Evolutionary conservation across 495 filamentous ascomycete genomes (phyloP).

Genomic region (Neurospora africana): DNA sequence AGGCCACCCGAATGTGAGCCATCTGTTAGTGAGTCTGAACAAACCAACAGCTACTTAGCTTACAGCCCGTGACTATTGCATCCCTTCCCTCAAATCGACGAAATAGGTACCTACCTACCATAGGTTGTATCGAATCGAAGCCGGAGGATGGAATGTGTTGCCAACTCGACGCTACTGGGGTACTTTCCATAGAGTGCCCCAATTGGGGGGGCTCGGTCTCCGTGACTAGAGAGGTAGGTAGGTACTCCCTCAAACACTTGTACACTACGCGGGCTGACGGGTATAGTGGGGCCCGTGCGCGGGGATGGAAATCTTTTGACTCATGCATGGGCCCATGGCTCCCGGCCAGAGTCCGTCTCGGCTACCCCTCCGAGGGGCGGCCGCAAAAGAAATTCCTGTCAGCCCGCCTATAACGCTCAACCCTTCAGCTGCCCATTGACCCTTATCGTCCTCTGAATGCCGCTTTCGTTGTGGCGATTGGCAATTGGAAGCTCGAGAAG

Average conservation of each 20-base stretch:
- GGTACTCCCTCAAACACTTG: not conserved
- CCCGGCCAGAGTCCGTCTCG: not conserved
- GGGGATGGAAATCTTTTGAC: not conserved
- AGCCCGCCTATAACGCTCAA: not conserved
- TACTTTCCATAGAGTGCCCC: not conserved
- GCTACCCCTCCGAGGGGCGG: not conserved
- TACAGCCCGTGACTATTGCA: not conserved
- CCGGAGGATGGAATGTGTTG: not conserved
- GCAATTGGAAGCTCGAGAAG: slow-evolving; percentile 14
- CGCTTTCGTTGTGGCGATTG: slow-evolving; percentile 21
- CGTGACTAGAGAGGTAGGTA: too few relatives aligned
- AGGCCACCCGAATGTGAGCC: not conserved
- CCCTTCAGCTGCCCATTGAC: slow-evolving; percentile 10
- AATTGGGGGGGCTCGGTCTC: not conserved
- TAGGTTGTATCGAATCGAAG: not conserved
- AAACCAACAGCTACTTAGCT: not conserved
- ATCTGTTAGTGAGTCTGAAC: not conserved
- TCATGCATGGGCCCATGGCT: not conserved
- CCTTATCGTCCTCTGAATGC: slow-evolving; percentile 21
- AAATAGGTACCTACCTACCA: not conserved
- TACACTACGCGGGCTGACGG: not conserved
- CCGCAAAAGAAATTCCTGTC: not conserved
- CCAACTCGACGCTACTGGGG: not conserved
- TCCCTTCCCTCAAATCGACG: not conserved
- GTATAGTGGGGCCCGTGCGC: not conserved